A percentile compares a stretch with the other conserved stretches of the same genome.
These are phyloP conservation scores for Laguncularia racemosa DNA, from an alignment of 345 rosid species.

Conservation along the genomic window DNA sequence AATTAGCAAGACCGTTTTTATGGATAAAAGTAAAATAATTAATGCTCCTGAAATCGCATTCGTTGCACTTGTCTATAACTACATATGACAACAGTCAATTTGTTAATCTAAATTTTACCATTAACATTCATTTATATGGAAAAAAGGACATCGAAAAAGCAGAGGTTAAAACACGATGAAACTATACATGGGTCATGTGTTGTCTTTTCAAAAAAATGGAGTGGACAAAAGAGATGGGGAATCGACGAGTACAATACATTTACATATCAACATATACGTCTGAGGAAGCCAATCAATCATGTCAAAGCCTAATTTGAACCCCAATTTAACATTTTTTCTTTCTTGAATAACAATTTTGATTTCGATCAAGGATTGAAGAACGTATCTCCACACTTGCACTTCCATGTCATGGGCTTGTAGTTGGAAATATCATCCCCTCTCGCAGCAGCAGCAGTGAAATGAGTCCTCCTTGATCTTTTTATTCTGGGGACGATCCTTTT, in stretches of 20 bases:
- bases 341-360: neutral
- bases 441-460: conserved; percentile 18
- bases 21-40: no score
- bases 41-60: no score
- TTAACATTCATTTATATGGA: no score
- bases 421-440: conserved; percentile 52
- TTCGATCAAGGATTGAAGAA: conserved; percentile 40
- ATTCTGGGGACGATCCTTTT: conserved; percentile 1
- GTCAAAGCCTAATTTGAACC: neutral
- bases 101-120: no score
- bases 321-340: no score
- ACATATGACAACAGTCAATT: no score
- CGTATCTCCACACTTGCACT: conserved; percentile 64
- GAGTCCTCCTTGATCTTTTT: neutral
- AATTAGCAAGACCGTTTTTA: no score
- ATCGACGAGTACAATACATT: neutral
- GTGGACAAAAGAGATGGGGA: conserved; percentile 1
- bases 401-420: conserved; percentile 77
- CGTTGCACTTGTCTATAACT: no score
- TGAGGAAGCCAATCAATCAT: neutral
- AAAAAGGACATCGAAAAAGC: no score
- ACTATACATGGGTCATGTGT: neutral
- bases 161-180: neutral
- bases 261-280: neutral
- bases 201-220: neutral